These are phyloP conservation scores for Volvariella volvacea DNA, from an alignment of 1,284 basidiomycete species.

Conservation along the genomic window DNA sequence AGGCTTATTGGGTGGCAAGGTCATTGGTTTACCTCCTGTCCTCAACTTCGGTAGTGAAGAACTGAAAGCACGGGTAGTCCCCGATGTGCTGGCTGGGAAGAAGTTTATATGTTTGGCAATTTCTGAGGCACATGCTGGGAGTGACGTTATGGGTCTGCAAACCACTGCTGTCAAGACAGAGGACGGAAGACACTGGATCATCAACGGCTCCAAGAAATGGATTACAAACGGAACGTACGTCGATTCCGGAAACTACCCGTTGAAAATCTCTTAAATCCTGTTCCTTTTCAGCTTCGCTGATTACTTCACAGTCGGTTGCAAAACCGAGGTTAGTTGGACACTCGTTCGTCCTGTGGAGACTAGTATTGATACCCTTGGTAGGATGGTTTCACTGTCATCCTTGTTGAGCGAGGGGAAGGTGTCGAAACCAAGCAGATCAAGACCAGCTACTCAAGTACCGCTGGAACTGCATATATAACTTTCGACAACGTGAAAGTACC, in stretches of 20 bases:
- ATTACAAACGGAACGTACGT: conserved; percentile 68
- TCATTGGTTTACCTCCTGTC: conserved; percentile 77
- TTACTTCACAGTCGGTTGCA: conserved; percentile 50
- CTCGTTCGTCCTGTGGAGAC: not conserved
- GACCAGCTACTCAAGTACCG: conserved; percentile 71
- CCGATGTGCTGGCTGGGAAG: conserved; percentile 75
- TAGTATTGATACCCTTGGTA: conserved; percentile 21
- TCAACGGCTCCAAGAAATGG: conserved; percentile 79
- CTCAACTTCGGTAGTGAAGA: conserved; percentile 80
- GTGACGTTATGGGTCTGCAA: conserved; percentile 79
- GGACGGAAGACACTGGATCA: conserved; percentile 80
- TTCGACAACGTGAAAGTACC: conserved; percentile 89
- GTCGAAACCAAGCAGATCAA: conserved; percentile 85
- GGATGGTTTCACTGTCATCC: conserved; percentile 82
- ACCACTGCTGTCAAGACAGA: conserved; percentile 79
- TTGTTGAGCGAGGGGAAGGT: conserved; percentile 71
- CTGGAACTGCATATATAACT: conserved; percentile 81
- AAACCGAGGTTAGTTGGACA: conserved; percentile 42
- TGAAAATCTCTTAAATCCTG: conserved; percentile 4
- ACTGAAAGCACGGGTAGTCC: conserved; percentile 72
- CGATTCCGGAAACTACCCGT: not conserved
- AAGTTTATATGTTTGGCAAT: conserved; percentile 83
- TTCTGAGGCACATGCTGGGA: conserved; percentile 85
- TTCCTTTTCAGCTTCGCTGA: conserved; percentile 33
- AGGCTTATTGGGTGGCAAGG: conserved; percentile 66